phyloP scores from a whole-genome alignment of 2,329 filamentous ascomycete genomes.

The Truncatella angustata region DNA sequence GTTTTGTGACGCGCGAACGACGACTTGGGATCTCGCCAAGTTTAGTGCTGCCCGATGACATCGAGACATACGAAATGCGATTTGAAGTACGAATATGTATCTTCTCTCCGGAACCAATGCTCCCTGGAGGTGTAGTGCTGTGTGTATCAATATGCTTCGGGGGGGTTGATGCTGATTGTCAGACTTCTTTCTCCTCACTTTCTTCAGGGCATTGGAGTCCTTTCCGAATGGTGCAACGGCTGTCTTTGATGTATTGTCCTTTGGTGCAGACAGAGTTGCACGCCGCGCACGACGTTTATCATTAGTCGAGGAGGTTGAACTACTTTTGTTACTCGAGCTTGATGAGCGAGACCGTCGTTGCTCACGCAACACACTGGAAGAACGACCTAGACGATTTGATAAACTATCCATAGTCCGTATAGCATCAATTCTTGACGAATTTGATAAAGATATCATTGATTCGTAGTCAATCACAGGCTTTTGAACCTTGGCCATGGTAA shows the following conservation, averaged over 20 bases:
- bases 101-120: background rate
- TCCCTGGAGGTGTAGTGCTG: background rate
- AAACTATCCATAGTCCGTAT: slow-evolving; percentile 47
- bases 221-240: background rate
- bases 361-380: slow-evolving; percentile 4
- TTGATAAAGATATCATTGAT: slow-evolving; percentile 45
- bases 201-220: background rate
- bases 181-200: background rate
- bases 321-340: background rate
- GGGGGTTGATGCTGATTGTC: too few relatives aligned
- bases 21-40: slow-evolving; percentile 37
- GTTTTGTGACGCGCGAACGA: slow-evolving; percentile 1
- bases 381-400: slow-evolving; percentile 31
- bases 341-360: background rate
- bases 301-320: background rate
- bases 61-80: slow-evolving; percentile 31
- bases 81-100: slow-evolving; percentile 3
- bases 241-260: background rate
- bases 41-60: slow-evolving; percentile 43
- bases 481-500: slow-evolving; percentile 33
- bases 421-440: slow-evolving; percentile 45
- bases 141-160: too few relatives aligned
- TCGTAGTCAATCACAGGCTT: slow-evolving; percentile 41
- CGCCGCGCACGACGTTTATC: too few relatives aligned
- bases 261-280: background rate